phyloP scores from a whole-genome alignment of 306 rosid species.

The Calophaca sinica region DNA sequence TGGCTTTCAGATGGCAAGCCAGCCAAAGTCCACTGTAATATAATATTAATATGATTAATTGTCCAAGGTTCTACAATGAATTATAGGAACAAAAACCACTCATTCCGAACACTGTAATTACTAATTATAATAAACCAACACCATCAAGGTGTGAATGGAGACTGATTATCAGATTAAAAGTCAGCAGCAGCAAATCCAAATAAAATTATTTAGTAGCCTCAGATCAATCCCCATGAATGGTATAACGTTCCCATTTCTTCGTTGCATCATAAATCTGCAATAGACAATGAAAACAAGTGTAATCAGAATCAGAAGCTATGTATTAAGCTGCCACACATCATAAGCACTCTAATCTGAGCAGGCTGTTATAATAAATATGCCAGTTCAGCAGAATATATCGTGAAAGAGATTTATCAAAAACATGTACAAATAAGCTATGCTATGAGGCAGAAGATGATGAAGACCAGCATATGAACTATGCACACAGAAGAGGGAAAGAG shows the following conservation, averaged over 20 bases:
- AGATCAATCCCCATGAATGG: conserved; percentile 74
- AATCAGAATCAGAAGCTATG: conserved; percentile 16
- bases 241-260: conserved; percentile 76
- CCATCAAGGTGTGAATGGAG: neutral
- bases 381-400: conserved; percentile 21
- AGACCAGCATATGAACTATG: neutral
- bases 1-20: neutral
- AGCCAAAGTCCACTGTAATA: neutral
- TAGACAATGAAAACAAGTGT: neutral
- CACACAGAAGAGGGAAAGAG: neutral
- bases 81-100: neutral
- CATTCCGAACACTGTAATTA: conserved; percentile 3
- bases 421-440: neutral
- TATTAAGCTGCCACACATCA: conserved; percentile 13
- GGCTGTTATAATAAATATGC: neutral
- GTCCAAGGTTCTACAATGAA: neutral
- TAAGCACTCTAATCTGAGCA: neutral
- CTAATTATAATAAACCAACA: neutral
- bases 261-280: conserved; percentile 69
- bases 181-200: conserved; percentile 27
- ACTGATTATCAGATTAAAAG: neutral
- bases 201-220: conserved; percentile 6
- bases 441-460: neutral
- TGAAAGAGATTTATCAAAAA: neutral
- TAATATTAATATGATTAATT: neutral